Evolutionary conservation across 148 eudicot species (phyloP), one percentile per base, ranked within the genome.

Genomic region (Beta vulgaris): DNA sequence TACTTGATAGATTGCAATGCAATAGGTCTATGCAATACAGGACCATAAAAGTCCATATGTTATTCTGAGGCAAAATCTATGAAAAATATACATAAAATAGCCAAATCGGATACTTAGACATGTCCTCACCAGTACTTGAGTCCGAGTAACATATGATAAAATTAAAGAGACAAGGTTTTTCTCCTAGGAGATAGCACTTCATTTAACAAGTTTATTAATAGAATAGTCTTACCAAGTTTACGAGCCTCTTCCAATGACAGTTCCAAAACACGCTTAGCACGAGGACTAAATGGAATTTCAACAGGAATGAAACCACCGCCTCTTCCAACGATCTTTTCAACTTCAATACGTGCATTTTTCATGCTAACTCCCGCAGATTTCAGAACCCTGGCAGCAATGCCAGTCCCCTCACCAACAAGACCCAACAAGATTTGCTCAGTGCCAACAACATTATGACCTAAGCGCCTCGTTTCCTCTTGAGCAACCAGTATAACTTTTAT

Each of bases 381-480:
- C 35, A 91, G 81, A 69, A 88, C 98, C 83, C 88, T 91, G 46
- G 98, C 93, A 79, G 97, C 90, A 80, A 94, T 87, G 19, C 98
- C 90, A 60, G 96, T 87, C 53, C 96, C 90, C 81, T 94, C 98
- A 76, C 95, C 89, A 76, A 94, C 85, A 55, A 94, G 93, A 25
- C 96, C 98, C 68, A 94, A 65, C 72, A 94, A 78, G 49, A 94
- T 90, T 80, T 94, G 97, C 82, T 94, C 98, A 0, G 98, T 94
- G 65, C 98, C 98, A 76, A 91, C 91, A 75, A 85, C 80, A 75
- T 86, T 88, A 63, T 88, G 90, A 58, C 98, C 91, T 36, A 91
- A 84, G 23, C 98, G 65, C 62, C 93, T 87, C 13, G 97, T 85
- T 82, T 94, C 98, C 77, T 94, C 97, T 81, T 94, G 97, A 43